A percentile compares a stretch with the other conserved stretches of the same genome.
Evolutionary conservation across 371 early-diverging fungal species (phyloP).

Genomic region (Apophysomyces sp.): DNA sequence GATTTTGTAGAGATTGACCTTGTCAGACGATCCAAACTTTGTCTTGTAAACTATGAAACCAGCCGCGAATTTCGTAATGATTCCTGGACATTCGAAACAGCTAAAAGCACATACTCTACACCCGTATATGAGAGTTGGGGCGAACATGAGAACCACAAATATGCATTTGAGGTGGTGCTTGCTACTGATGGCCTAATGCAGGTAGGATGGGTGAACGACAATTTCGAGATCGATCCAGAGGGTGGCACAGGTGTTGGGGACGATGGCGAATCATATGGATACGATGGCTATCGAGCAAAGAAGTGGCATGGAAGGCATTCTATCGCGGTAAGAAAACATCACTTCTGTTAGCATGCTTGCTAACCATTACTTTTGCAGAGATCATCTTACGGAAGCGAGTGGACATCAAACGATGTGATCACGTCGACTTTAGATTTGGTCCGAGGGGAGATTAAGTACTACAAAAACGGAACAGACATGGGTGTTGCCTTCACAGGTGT

Average conservation of each 20-base stretch:
- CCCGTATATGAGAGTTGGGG: conserved; percentile 3
- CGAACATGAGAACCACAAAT: conserved; percentile 23
- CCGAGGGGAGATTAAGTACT: conserved; percentile 51
- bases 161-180: conserved; percentile 62
- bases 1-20: conserved; percentile 36
- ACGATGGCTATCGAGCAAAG: conserved; percentile 64
- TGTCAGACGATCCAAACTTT: conserved; percentile 26
- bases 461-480: conserved; percentile 60
- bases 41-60: conserved; percentile 34
- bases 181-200: conserved; percentile 66
- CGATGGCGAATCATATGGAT: conserved; percentile 66
- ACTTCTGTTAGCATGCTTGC: too few relatives aligned
- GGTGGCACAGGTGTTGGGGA: conserved; percentile 78
- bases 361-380: too few relatives aligned
- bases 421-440: conserved; percentile 66
- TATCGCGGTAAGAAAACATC: conserved; percentile 7
- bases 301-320: conserved; percentile 66
- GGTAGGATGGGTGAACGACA: conserved; percentile 66
- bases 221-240: conserved; percentile 61
- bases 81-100: conserved; percentile 77
- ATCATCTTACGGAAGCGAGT: conserved; percentile 57
- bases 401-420: conserved; percentile 63
- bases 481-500: conserved; percentile 70
- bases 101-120: conserved; percentile 42
- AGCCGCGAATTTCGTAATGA: conserved; percentile 39